Percentiles rank a stretch among this genome's conserved stretches.
These are phyloP conservation scores for Cyathus striatus DNA, from an alignment of 768 basidiomycete genomes.

Conservation along the genomic window DNA sequence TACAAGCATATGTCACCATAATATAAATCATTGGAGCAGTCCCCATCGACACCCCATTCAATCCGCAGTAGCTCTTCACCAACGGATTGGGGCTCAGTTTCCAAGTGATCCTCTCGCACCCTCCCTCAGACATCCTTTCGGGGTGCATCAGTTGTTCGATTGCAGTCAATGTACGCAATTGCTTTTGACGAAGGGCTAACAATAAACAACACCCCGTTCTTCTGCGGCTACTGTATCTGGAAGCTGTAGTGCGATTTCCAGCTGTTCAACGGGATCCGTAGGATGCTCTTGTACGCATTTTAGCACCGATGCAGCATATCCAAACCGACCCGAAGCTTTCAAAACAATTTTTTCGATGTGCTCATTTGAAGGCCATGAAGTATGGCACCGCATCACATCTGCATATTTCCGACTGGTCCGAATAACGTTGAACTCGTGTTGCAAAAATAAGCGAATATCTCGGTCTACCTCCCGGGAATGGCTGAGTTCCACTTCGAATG, in stretches of 20 bases:
- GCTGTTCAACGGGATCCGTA: not conserved
- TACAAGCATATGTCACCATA: too few relatives aligned
- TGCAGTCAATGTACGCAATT: too few relatives aligned
- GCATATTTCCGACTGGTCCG: not conserved
- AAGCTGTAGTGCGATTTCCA: not conserved
- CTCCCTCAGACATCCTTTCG: too few relatives aligned
- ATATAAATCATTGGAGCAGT: too few relatives aligned
- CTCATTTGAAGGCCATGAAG: not conserved
- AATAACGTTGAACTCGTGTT: not conserved
- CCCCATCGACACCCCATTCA: too few relatives aligned
- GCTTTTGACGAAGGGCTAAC: too few relatives aligned
- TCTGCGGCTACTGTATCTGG: too few relatives aligned
- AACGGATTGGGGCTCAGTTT: too few relatives aligned
- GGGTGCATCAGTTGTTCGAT: too few relatives aligned
- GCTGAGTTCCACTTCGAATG: not conserved
- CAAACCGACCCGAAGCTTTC: not conserved
- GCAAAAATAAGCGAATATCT: not conserved
- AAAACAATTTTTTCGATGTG: not conserved
- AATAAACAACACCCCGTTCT: too few relatives aligned
- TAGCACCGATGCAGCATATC: not conserved
- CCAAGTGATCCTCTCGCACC: too few relatives aligned
- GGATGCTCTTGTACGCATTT: not conserved
- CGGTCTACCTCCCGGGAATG: not conserved
- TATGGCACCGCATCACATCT: not conserved
- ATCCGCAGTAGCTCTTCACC: too few relatives aligned